These are phyloP conservation scores for Kuraishia capsulata DNA, from an alignment of 805 yeast species.

Conservation along the genomic window DNA sequence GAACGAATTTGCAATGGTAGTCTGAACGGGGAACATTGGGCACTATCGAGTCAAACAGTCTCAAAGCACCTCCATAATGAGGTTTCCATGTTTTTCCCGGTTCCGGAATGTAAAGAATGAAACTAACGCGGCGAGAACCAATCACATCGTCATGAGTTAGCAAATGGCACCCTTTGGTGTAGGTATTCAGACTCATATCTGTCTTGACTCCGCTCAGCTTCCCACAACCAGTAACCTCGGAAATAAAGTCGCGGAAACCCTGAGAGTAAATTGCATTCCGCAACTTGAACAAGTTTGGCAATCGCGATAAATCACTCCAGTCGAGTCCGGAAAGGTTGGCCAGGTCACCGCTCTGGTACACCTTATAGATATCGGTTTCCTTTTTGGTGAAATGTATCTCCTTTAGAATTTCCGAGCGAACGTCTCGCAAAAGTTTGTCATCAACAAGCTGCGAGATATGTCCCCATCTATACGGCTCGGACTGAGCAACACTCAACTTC, in stretches of 20 bases:
- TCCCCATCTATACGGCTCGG: conserved; percentile 89
- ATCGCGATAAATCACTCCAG: conserved; percentile 58
- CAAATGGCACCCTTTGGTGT: conserved; percentile 87
- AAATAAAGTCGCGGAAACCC: conserved; percentile 70
- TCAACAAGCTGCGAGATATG: conserved; percentile 65
- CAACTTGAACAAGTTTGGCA: conserved; percentile 69
- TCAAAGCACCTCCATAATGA: conserved; percentile 86
- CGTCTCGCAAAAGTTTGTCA: conserved; percentile 68
- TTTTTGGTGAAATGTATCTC: conserved; percentile 88
- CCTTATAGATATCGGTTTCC: conserved; percentile 95
- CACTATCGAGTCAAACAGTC: conserved; percentile 77
- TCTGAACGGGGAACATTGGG: conserved; percentile 90
- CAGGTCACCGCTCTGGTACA: conserved; percentile 81
- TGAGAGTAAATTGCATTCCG: conserved; percentile 85
- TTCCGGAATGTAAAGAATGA: conserved; percentile 86
- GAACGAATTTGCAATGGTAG: conserved; percentile 58
- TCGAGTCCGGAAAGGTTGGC: conserved; percentile 86
- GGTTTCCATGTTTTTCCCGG: conserved; percentile 87
- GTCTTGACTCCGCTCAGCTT: conserved; percentile 84
- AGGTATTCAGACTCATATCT: conserved; percentile 87
- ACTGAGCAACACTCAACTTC: conserved; percentile 33
- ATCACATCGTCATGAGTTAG: conserved; percentile 96
- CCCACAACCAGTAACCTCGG: conserved; percentile 78
- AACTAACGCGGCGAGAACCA: conserved; percentile 89
- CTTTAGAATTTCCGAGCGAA: conserved; percentile 73